These are phyloP conservation scores for Apiotrichum gracile DNA, from an alignment of 1,284 basidiomycete genomes.

Conservation along the genomic window DNA sequence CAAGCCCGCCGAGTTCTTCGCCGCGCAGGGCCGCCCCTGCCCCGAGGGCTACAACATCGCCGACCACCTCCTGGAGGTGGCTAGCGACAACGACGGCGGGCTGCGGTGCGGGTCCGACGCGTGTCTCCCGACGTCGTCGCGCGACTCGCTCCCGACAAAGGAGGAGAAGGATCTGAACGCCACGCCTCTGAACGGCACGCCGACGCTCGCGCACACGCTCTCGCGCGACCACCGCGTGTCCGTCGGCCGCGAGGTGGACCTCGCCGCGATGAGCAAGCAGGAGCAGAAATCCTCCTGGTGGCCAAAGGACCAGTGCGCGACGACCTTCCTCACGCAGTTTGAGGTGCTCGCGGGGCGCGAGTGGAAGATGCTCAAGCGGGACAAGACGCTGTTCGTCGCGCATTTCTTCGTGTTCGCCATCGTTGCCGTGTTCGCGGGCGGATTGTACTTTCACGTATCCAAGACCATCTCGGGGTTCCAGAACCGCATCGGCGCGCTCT, in stretches of 20 bases:
- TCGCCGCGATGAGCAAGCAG: conserved; percentile 3
- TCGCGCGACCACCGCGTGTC: not conserved
- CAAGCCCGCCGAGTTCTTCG: conserved; percentile 62
- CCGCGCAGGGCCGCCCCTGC: conserved; percentile 50
- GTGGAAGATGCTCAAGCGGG: conserved; percentile 71
- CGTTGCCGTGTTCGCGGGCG: conserved; percentile 72
- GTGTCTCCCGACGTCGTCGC: not conserved
- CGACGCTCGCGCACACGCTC: not conserved
- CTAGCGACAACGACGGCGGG: conserved; percentile 53
- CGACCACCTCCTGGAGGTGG: conserved; percentile 79
- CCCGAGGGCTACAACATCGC: conserved; percentile 78
- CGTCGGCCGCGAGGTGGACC: conserved; percentile 9
- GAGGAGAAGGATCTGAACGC: not conserved
- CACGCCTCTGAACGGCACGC: not conserved
- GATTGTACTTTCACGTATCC: conserved; percentile 70
- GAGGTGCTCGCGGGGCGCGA: conserved; percentile 70
- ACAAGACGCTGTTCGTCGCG: conserved; percentile 71
- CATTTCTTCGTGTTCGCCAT: conserved; percentile 64
- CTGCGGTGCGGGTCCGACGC: conserved; percentile 40
- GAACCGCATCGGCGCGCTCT: conserved; percentile 76
- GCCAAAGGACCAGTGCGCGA: conserved; percentile 23
- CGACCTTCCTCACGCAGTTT: conserved; percentile 81
- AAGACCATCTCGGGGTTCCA: conserved; percentile 81
- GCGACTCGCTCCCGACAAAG: not conserved
- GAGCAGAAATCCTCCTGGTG: not conserved